Percentiles rank a stretch among this genome's conserved stretches.
phyloP scores from a whole-genome alignment of 2,329 filamentous ascomycete genomes.

The Polychaeton citri region DNA sequence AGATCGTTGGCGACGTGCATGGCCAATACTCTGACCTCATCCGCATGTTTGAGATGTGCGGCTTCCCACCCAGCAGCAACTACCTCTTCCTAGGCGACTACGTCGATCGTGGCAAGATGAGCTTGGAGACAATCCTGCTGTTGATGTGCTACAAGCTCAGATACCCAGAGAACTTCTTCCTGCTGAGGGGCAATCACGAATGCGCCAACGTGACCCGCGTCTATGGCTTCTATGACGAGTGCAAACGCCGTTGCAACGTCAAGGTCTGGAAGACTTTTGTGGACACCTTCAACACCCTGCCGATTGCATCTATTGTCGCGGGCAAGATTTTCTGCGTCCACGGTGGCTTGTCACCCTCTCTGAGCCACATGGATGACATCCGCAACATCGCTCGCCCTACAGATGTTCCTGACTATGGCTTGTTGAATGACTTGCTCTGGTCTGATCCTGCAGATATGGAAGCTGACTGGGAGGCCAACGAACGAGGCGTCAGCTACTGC shows the following conservation, averaged over 20 bases:
- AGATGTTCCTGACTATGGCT: constrained; percentile 90
- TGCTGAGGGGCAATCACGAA: constrained; percentile 89
- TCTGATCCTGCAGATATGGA: constrained; percentile 98
- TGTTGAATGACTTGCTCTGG: constrained; percentile 92
- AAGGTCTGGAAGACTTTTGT: constrained; percentile 98
- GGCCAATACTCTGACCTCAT: constrained; percentile 95
- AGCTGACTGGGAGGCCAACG: constrained; percentile 87
- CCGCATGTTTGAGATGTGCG: constrained; percentile 97
- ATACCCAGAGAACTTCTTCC: constrained; percentile 93
- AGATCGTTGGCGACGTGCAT: constrained; percentile 94
- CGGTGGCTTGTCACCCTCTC: constrained; percentile 78
- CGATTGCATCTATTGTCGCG: constrained; percentile 91
- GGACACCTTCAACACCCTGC: constrained; percentile 89
- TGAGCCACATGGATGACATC: constrained; percentile 97
- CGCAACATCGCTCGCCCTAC: constrained; percentile 89
- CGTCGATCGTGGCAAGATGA: constrained; percentile 92
- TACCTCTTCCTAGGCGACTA: constrained; percentile 94
- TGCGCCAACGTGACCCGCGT: constrained; percentile 92
- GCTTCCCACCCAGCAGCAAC: constrained; percentile 83
- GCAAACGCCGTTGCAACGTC: constrained; percentile 89
- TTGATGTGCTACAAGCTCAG: constrained; percentile 95
- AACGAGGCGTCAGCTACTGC: constrained; percentile 93
- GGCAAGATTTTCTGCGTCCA: constrained; percentile 98
- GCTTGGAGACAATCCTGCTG: constrained; percentile 83
- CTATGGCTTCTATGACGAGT: constrained; percentile 97